Base-by-base conservation (phyloP, 2,329 filamentous ascomycete species). In the Sarocladium kiliense region DNA sequence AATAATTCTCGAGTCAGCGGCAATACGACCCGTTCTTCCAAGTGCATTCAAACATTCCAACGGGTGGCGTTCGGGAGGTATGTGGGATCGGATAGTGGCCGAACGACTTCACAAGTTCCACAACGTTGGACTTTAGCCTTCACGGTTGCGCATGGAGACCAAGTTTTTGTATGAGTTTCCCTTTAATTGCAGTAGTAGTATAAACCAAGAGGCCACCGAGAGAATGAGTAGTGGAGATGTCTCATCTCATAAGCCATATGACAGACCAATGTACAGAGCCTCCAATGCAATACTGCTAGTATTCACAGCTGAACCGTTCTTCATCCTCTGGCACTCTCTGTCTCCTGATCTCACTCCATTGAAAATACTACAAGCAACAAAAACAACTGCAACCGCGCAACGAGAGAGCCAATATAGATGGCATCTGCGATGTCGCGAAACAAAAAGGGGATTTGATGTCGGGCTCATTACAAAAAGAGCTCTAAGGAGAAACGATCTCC, bases 391-490 rank as follows among this genome's bases (percentile, higher is more conserved):
- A 36, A 11, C 7, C 47, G 30, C n/a, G 11, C 26, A 18, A 51
- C 11, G n/a, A 21, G 47, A 23, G 12, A 18, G 14, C 25, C 18
- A 12, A 4, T 16, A 23, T 21, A 9, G 18, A 36, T 36, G 47
- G 6, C 47, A 51, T 27, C 44, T 47, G 23, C 23, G n/a, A 47
- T 23, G 44, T 47, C 25, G 44, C 44, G 44, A n/a, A 36, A 51
- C 4, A 36, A 12, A 51, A 49, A 21, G n/a, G 25, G n/a, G 23
- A 27, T 27, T 6, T 3, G 23, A 27, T 41, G 37, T 7, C 18
- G 37, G 27, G 47, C 47, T 51, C 47, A 51, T 51, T 51, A 53
- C 23, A 53, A 53, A 49, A 53, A 53, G 36, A 53, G 50, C 50
- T 41, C 26, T 53, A 41, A 21, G 50, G 23, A 34, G 50, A 53